Evolutionary conservation across 2,329 filamentous ascomycete species (phyloP).

Genomic region (Trichoderma breve): DNA sequence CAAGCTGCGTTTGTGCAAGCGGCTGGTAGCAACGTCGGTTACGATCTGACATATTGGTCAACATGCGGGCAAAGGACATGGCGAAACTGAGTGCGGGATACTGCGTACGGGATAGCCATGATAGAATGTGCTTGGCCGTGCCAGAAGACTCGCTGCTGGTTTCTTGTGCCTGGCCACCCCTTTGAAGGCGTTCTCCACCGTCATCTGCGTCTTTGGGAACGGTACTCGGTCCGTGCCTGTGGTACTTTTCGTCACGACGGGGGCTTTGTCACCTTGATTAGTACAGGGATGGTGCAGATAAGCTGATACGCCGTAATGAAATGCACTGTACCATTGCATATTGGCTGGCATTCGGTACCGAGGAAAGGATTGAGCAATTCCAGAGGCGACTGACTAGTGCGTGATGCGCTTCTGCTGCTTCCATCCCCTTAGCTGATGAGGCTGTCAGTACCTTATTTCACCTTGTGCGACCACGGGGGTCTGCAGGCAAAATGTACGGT

Average conservation of each 20-base stretch:
- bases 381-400: not conserved
- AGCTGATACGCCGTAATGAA: conserved; percentile 7
- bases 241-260: conserved; percentile 18
- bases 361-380: not conserved
- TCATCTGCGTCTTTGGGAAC: conserved; percentile 9
- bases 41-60: not conserved
- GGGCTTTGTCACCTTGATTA: conserved; percentile 13
- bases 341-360: not conserved
- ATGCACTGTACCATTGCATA: not conserved
- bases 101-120: conserved; percentile 13
- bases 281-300: conserved; percentile 12
- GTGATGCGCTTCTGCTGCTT: not conserved
- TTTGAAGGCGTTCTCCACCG: conserved; percentile 4
- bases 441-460: conserved; percentile 7
- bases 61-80: not conserved
- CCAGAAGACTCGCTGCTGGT: not conserved
- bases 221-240: conserved; percentile 2
- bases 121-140: conserved; percentile 6
- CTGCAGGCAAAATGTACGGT: not conserved
- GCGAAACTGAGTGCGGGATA: not conserved
- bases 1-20: conserved; percentile 8
- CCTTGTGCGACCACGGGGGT: conserved; percentile 1
- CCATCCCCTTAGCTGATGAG: conserved; percentile 6
- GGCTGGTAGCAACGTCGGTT: not conserved
- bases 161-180: conserved; percentile 3